Evolutionary conservation across 148 eudicot species (phyloP), one percentile per base, ranked within the genome.

Genomic region (Agrostemma githago): DNA sequence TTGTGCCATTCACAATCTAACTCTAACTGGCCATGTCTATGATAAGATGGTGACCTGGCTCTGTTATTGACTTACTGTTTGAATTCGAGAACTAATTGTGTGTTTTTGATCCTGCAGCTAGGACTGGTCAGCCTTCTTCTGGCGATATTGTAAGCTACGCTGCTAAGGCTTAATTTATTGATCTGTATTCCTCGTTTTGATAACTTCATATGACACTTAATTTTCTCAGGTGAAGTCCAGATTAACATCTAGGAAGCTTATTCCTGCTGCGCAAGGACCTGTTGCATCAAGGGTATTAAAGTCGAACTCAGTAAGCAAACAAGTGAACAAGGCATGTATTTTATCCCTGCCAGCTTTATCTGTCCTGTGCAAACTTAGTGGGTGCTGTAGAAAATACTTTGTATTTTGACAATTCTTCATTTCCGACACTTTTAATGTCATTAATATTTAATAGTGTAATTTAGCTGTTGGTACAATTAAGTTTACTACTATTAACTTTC

Each of bases 251-350:
- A 84, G 79, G 81, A 88, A 88, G 78, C 84, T 71, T 71, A 78
- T 6, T 65, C 46, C 76, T 70, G 77, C 74, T 62, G 74, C 77
- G 41, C 85, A 62, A 71, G 85, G 84, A 80, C 70, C 82, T 51
- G 79, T 74, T 10, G 56, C 56, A 51, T 51, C 56, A n/a, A 88
- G 82, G 78, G 53, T 79, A 62, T 26, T 68, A 57, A 82, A 84
- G 83, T 84, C 78, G 71, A 78, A 79, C 26, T 59, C 85, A 72
- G 68, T 63, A 70, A 59, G 61, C 79, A 77, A 84, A 74, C 88
- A 80, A 80, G 84, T 79, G 62, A 79, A 65, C 14, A 84, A 85
- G 86, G 91, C 71, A 84, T 76, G 86, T 79, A 77, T 26, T 74
- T 76, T 15, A 61, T 15, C 54, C 48, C 38, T 53, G 71, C 7